Evolutionary conservation across 768 basidiomycete genomes (phyloP).

Genomic region (Mycena maculata): DNA sequence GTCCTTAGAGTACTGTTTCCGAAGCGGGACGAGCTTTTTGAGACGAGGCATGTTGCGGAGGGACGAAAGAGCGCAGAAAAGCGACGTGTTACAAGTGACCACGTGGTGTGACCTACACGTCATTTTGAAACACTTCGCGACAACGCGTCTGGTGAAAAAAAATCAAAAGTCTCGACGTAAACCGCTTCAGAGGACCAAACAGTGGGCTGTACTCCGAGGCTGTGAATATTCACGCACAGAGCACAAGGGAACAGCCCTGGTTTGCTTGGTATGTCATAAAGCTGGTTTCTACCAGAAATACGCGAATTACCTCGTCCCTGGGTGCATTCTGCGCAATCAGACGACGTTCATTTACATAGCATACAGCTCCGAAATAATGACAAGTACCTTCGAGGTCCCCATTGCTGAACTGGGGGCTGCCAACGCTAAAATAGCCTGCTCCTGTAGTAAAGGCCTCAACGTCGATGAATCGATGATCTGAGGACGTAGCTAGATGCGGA

Average conservation of each 20-base stretch:
- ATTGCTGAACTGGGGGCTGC: neutral
- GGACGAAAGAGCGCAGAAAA: neutral
- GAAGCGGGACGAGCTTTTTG: conserved; percentile 7
- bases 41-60: neutral
- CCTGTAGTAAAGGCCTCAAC: neutral
- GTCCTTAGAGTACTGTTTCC: no score
- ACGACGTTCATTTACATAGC: neutral
- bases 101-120: conserved; percentile 3
- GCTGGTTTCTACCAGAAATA: neutral
- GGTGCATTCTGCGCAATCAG: neutral
- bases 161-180: conserved; percentile 1
- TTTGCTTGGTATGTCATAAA: neutral
- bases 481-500: neutral
- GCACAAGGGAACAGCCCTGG: conserved; percentile 1
- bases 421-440: neutral
- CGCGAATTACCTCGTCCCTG: neutral
- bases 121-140: conserved; percentile 5
- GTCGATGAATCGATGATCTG: neutral
- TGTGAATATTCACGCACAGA: conserved; percentile 3
- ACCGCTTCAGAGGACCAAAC: neutral
- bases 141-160: neutral
- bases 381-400: neutral
- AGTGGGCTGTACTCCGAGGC: conserved; percentile 4
- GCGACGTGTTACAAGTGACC: conserved; percentile 1
- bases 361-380: neutral